Conservation (phyloP, 345 rosid genomes). For the Reutealis trisperma region DNA sequence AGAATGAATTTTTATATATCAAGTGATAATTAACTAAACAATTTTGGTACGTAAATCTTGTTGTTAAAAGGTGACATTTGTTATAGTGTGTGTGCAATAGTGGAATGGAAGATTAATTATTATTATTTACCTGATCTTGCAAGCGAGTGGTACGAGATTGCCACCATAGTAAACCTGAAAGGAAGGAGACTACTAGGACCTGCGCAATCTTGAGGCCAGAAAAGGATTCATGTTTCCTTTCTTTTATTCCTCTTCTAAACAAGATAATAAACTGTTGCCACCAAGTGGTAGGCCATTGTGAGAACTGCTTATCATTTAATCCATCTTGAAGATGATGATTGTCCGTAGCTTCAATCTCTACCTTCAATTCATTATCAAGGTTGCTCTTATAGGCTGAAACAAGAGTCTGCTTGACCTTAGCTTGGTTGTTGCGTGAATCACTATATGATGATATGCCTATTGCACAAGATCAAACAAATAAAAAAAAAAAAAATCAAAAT, state of each 20-base stretch:
- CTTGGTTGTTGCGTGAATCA: conserved; percentile 35
- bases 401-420: conserved; percentile 36
- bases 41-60: too few species aligned
- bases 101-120: neutral
- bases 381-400: conserved; percentile 40
- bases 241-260: conserved; percentile 49
- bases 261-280: conserved; percentile 54
- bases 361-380: conserved; percentile 36
- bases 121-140: conserved; percentile 61
- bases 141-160: conserved; percentile 37
- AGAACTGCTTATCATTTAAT: conserved; percentile 22
- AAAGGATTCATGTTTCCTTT: conserved; percentile 49
- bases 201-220: conserved; percentile 39
- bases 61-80: too few species aligned
- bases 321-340: conserved; percentile 12
- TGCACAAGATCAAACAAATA: neutral
- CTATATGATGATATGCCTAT: conserved; percentile 42
- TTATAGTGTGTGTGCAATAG: neutral
- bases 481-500: too few species aligned
- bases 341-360: conserved; percentile 33
- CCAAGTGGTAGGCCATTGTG: conserved; percentile 53
- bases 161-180: conserved; percentile 56
- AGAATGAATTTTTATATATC: too few species aligned
- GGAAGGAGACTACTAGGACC: conserved; percentile 36
- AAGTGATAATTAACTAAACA: too few species aligned